Evolutionary conservation across 2,329 filamentous ascomycete species (phyloP), one percentile per base, ranked within the genome.

Genomic region (Fusarium sp.): DNA sequence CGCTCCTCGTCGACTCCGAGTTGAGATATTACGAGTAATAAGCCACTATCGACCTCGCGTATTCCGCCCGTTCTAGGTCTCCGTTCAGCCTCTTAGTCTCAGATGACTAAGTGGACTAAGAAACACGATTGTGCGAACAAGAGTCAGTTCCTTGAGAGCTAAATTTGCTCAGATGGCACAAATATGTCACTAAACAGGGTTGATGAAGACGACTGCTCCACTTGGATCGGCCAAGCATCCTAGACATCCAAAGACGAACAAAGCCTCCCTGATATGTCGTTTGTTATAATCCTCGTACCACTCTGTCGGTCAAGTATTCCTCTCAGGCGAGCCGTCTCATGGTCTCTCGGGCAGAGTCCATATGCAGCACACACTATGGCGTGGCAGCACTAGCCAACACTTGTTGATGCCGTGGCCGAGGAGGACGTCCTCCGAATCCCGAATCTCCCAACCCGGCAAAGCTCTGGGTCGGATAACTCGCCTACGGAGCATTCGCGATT

Each of bases 271-370:
- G 45, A 37, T 35, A 30, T 27, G 22, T 25, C 33, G 43, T 12
- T 38, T 43, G 25, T 50, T 40, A 33, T 25, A 45, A 56, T n/a
- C 35, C 35, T 38, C 27, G 47, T 57, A 57, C 61, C 61, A 30
- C 33, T 33, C 61, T 57, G 47, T 64, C 61, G 61, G 61, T 64
- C 47, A 64, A 45, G n/a, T 30, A 52, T 64, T 54, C 17, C 35
- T 57, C 50, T 27, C 22, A 63, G 35, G 15, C 25, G 25, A 56
- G 30, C 61, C 45, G 22, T 37, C 22, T 25, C 20, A 25, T 22
- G 22, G 38, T 30, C n/a, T 32, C 38, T 38, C n/a, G 32, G 59
- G 11, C 30, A 15, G 43, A 20, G 43, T 52, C 47, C 47, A 52
- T 52, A 32, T 52, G 47, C 47, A 52, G 47, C 27, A 32, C 47